Evolutionary conservation across 805 yeast species (phyloP).

Genomic region (Hemisphaericaspora nanyangensis): DNA sequence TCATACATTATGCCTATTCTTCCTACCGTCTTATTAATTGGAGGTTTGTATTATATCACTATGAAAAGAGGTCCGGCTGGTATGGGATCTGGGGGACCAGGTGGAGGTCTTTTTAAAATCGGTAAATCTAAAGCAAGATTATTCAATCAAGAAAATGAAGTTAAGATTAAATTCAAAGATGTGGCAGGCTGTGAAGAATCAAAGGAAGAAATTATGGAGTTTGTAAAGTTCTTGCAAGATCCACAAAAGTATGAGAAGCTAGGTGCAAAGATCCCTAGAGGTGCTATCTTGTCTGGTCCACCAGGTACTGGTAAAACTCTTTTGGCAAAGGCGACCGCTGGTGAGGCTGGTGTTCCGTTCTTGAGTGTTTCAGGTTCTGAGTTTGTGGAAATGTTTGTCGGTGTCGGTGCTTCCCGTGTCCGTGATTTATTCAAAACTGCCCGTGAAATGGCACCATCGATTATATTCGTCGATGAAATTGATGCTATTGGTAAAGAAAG

Average conservation of each 20-base stretch:
- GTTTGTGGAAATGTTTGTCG: conserved; percentile 95
- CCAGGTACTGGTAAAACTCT: conserved; percentile 97
- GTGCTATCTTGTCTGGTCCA: conserved; percentile 91
- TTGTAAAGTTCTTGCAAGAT: conserved; percentile 81
- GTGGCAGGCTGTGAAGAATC: conserved; percentile 97
- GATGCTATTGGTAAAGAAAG: conserved; percentile 93
- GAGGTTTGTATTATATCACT: conserved; percentile 70
- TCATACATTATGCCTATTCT: conserved; percentile 65
- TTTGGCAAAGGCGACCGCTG: conserved; percentile 92
- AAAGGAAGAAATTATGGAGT: conserved; percentile 92
- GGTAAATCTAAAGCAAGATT: conserved; percentile 78
- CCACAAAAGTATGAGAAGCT: conserved; percentile 80
- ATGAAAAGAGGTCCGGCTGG: conserved; percentile 47
- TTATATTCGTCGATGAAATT: conserved; percentile 89
- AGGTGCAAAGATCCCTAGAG: conserved; percentile 94
- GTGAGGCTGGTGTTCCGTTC: conserved; percentile 94
- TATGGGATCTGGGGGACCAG: conserved; percentile 44
- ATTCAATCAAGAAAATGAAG: conserved; percentile 79
- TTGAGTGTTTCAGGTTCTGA: conserved; percentile 90
- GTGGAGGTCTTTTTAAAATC: conserved; percentile 64
- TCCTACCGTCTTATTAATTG: conserved; percentile 78
- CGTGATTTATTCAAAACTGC: conserved; percentile 91
- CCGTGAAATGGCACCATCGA: conserved; percentile 84
- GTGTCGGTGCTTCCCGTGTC: conserved; percentile 94
- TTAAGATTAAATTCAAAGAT: conserved; percentile 77